Base-by-base conservation (phyloP, 768 basidiomycete species). In the Nidularia pulvinata region DNA sequence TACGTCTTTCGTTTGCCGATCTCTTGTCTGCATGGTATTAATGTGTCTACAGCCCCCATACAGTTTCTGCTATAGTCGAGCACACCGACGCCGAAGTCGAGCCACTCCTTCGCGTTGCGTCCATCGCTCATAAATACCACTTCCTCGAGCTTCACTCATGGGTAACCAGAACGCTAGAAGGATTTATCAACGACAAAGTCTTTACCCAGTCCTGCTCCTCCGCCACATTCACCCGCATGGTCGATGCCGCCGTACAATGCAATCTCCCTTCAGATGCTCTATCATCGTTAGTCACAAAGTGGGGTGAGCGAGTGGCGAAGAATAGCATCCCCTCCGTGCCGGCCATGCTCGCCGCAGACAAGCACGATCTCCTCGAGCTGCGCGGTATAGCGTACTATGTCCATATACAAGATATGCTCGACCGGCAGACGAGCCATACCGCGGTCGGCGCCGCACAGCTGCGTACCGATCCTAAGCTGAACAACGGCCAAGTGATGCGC, bases 91-190 rank as follows among this genome's bases (percentile, higher is more conserved):
- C 13, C n/a, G 63, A 70, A 34, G 56, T 75, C 32, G 72, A 76
- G 49, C 75, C 74, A 39, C 68, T 81, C 34, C 60, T 69, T 33
- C 73, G 70, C 37, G 74, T 85, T 44, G 70, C 78, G 43, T 69
- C 74, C 36, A 79, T 82, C 56, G 71, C 80, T 14, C 68, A 76
- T 54, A 80, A 77, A 53, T 80, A 80, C 63, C 70, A 75, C 39
- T 80, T 80, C 60, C 70, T 69, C 32, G 66, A 65, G 19, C 69
- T 82, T 56, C 73, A 78, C 55, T 59, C 57, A 16, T 84, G 82
- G 82, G 69, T 73, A 4, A 59, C 73, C 45, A 53, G 68, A 22
- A 71, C 75, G 5, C 65, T 83, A 52, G 47, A 63, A 42, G 46
- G 46, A 5, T 64, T 62, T n/a, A 62, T 69, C 35, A 50, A 56